A percentile compares a stretch with the other conserved stretches of the same genome.
Conservation (phyloP, 306 rosid genomes). For the Prunus kanzakura region DNA sequence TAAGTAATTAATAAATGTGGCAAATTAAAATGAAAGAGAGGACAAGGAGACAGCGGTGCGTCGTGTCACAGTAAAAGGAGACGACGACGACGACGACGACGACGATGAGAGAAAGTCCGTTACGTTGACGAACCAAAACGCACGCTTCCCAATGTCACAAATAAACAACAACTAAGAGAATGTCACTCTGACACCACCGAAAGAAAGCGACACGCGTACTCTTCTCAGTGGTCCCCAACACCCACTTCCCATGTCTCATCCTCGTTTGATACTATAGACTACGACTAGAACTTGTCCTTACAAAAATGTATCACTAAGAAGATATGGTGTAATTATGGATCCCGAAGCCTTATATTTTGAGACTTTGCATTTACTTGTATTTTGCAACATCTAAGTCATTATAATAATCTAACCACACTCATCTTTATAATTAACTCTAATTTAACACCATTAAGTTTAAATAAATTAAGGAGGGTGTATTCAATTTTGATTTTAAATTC, state of each 20-base stretch:
- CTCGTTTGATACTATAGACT: no score
- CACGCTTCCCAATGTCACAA: constrained; percentile 4
- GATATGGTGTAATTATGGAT: no score
- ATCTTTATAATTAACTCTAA: no score
- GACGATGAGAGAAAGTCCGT: constrained; percentile 14
- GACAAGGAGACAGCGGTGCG: constrained; percentile 8
- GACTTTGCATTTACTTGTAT: fast-evolving
- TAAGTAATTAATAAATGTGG: neutral
- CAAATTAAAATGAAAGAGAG: neutral
- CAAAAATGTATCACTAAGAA: no score
- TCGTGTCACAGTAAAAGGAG: constrained; percentile 22
- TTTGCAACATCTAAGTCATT: fast-evolving
- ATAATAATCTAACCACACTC: no score
- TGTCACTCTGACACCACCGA: constrained; percentile 40
- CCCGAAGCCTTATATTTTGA: no score
- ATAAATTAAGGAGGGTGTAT: no score
- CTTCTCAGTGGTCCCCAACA: constrained; percentile 35
- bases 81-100: neutral
- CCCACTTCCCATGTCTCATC: neutral
- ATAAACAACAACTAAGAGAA: constrained; percentile 4
- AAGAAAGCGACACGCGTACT: constrained; percentile 43
- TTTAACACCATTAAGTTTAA: no score
- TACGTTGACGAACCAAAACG: constrained; percentile 31
- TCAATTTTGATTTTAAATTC: no score
- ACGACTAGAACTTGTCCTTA: no score